phyloP scores from a whole-genome alignment of 2,329 filamentous ascomycete species.

The Cladorrhinum sp. region DNA sequence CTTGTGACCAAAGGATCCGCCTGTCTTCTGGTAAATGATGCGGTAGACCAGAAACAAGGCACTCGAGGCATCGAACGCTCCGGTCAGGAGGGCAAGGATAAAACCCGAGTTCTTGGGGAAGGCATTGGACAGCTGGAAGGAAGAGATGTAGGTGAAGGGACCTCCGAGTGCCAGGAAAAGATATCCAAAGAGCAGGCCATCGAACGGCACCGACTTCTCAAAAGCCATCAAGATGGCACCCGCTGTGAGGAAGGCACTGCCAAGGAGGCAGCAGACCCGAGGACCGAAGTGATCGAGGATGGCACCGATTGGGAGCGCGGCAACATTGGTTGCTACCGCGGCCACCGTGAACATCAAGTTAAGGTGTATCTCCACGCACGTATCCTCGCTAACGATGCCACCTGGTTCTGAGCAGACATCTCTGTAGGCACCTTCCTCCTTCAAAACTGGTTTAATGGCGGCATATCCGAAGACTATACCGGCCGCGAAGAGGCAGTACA shows the following conservation, averaged over 20 bases:
- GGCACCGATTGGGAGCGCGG: slow-evolving; percentile 78
- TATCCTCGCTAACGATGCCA: slow-evolving; percentile 31
- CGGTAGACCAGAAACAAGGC: slow-evolving; percentile 75
- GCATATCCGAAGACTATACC: slow-evolving; percentile 84
- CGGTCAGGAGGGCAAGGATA: slow-evolving; percentile 76
- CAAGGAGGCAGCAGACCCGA: slow-evolving; percentile 69
- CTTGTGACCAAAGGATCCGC: slow-evolving; percentile 55
- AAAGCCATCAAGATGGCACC: slow-evolving; percentile 74
- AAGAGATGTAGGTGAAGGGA: slow-evolving; percentile 77
- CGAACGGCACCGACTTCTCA: slow-evolving; percentile 62
- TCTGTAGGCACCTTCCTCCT: slow-evolving; percentile 68
- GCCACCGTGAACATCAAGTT: slow-evolving; percentile 94
- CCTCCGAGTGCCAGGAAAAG: slow-evolving; percentile 74
- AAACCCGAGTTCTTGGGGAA: slow-evolving; percentile 74
- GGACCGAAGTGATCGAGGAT: slow-evolving; percentile 82
- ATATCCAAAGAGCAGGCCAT: slow-evolving; percentile 72
- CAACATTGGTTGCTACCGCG: slow-evolving; percentile 83
- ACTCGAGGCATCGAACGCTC: slow-evolving; percentile 79
- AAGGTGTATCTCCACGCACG: slow-evolving; percentile 59
- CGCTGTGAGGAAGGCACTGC: slow-evolving; percentile 62
- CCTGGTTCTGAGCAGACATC: slow-evolving; percentile 51
- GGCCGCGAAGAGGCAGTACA: slow-evolving; percentile 57
- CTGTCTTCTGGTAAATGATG: slow-evolving; percentile 57
- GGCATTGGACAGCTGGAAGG: slow-evolving; percentile 80
- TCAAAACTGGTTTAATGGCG: slow-evolving; percentile 76